These are phyloP conservation scores for Fusarium sp. DNA, from an alignment of 2,329 filamentous ascomycete genomes.

Conservation along the genomic window DNA sequence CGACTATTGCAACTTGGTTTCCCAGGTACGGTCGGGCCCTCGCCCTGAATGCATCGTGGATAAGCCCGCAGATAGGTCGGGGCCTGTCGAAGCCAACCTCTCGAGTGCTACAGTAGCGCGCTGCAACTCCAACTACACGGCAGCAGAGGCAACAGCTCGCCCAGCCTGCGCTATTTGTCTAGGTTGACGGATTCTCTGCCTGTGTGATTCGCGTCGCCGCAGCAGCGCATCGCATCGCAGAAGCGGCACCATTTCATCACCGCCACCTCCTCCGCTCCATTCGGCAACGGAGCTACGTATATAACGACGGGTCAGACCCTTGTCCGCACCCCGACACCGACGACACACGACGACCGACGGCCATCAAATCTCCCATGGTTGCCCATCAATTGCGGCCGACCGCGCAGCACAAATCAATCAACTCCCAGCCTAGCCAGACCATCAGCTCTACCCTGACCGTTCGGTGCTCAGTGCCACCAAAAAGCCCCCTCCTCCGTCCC, in stretches of 20 bases:
- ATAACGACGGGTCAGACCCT: not conserved
- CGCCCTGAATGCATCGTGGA: not conserved
- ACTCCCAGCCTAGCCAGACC: conserved; percentile 11
- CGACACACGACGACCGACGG: not conserved
- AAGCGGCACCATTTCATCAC: conserved; percentile 12
- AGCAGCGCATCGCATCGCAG: not conserved
- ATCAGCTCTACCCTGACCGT: conserved; percentile 23
- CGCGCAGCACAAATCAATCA: not conserved
- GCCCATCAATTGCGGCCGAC: conserved; percentile 18
- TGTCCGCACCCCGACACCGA: conserved; percentile 1
- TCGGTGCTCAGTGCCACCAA: conserved; percentile 31
- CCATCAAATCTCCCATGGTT: conserved; percentile 10
- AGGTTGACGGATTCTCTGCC: not conserved
- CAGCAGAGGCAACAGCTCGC: too few relatives aligned
- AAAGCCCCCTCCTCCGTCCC: conserved; percentile 28
- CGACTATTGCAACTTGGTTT: not conserved
- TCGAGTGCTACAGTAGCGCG: not conserved
- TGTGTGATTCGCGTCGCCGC: conserved; percentile 6
- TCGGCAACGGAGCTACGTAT: not conserved
- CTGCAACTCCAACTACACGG: not conserved
- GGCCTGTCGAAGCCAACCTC: not conserved
- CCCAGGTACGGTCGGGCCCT: not conserved
- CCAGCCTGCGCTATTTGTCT: conserved; percentile 19
- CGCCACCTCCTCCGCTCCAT: conserved; percentile 19
- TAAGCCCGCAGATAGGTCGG: not conserved